Percentiles rank a stretch among this genome's conserved stretches.
phyloP scores from a whole-genome alignment of 495 filamentous ascomycete species.

The Astrocystis sublimbata region DNA sequence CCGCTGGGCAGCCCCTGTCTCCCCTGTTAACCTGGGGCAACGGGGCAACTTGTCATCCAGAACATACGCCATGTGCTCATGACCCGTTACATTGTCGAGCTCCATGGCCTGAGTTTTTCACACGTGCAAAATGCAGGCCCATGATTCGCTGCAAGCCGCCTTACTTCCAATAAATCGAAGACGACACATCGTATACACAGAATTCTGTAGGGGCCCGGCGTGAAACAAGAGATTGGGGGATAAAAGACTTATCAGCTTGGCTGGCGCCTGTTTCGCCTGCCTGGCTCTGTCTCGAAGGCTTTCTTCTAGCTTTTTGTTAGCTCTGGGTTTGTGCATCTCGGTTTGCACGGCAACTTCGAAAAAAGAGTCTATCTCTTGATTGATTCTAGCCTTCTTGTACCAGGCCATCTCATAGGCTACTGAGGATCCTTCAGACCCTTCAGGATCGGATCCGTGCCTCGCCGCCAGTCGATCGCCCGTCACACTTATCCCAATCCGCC shows the following conservation, averaged over 20 bases:
- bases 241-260: background rate
- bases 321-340: background rate
- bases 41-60: background rate
- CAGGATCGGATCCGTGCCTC: background rate
- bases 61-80: slow-evolving; percentile 9
- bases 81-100: background rate
- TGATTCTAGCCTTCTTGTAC: background rate
- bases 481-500: background rate
- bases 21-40: no score
- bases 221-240: background rate
- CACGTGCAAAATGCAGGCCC: slow-evolving; percentile 31
- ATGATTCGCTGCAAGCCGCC: slow-evolving; percentile 26
- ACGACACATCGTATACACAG: background rate
- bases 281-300: no score
- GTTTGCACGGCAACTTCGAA: slow-evolving; percentile 10
- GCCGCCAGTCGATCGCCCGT: background rate
- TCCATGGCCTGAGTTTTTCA: slow-evolving; percentile 15
- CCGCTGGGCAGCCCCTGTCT: background rate
- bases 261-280: slow-evolving; percentile 11
- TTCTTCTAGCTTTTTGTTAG: background rate
- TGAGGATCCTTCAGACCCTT: no score
- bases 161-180: background rate
- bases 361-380: background rate
- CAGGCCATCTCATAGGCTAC: slow-evolving; percentile 2
- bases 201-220: background rate